Evolutionary conservation across 169 alveolate species (phyloP), one percentile per base, ranked within the genome.

Genomic region (Plasmodium yoelii): DNA sequence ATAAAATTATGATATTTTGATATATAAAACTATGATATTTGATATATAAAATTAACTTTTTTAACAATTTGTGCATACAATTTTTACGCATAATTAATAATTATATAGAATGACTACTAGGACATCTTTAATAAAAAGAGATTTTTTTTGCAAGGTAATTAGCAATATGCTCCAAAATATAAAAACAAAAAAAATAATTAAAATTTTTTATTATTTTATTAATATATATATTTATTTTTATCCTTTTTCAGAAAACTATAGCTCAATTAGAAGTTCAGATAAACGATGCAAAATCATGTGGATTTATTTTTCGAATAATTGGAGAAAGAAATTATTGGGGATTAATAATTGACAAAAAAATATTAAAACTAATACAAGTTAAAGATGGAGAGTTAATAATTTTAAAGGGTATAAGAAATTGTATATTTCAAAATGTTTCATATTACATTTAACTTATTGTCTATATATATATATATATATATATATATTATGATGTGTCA

Each of bases 251-350:
- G 90, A 65, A 82, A 82, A 82, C 90, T 15, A 82, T 82, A 44
- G 90, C 90, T 49, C 90, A 82, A 28, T 13, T 69, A n/a, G 90
- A 82, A 51, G 80, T 82, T 49, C 90, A 82, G 69, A 82, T 82
- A 44, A 82, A 82, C 39, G 60, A 82, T 60, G 90, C 90, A 44
- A 47, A 65, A 46, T 42, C 86, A 8, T 82, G 90, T 61, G 90
- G 90, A n/a, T 44, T 82, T 15, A 68, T 82, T 44, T 82, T 82
- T 68, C 84, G 90, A 12, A 34, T 82, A 28, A 4, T 68, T 19
- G 90, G 90, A 22, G 90, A 82, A 47, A 53, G 90, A 5, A 82
- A 82, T 28, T 82, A 61, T 12, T 82, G 90, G 90, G 72, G 72
- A 28, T 61, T 82, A 24, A 24, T 82, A 69, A 82, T 82, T 53